Percentiles rank a stretch among this genome's conserved stretches.
phyloP scores from a whole-genome alignment of 352 stramenopile genomes.

The Blastocystis hominis region DNA sequence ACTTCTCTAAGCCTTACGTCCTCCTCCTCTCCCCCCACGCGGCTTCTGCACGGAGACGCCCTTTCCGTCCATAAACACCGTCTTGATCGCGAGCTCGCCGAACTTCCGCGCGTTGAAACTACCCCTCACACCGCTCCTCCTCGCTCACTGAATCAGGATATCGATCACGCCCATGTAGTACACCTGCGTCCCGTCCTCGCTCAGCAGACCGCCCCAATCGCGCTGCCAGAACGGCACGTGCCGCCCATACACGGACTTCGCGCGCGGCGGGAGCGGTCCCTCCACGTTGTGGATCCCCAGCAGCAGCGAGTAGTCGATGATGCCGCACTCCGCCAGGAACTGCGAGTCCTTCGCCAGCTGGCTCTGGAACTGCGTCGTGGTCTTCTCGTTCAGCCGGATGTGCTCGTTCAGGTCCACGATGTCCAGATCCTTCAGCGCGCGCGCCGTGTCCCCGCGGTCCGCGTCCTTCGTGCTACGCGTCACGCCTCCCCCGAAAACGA shows the following conservation, averaged over 20 bases:
- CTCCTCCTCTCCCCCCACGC: not conserved
- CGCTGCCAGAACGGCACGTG: slow-evolving; percentile 52
- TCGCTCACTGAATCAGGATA: slow-evolving; percentile 78
- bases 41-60: slow-evolving; percentile 59
- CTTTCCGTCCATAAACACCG: slow-evolving; percentile 71
- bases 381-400: slow-evolving; percentile 72
- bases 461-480: slow-evolving; percentile 25
- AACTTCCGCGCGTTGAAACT: slow-evolving; percentile 74
- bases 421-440: slow-evolving; percentile 79
- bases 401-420: slow-evolving; percentile 74
- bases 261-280: not conserved
- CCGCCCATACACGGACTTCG: not conserved
- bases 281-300: slow-evolving; percentile 77
- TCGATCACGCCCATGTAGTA: slow-evolving; percentile 86
- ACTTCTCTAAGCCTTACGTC: slow-evolving; percentile 66
- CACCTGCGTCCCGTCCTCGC: slow-evolving; percentile 62
- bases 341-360: slow-evolving; percentile 73
- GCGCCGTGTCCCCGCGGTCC: slow-evolving; percentile 60
- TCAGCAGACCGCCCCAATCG: slow-evolving; percentile 50
- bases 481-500: slow-evolving; percentile 66
- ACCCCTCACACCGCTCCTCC: not conserved
- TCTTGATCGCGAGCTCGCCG: slow-evolving; percentile 77
- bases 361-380: slow-evolving; percentile 70
- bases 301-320: slow-evolving; percentile 85
- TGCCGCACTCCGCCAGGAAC: slow-evolving; percentile 81